Evolutionary conservation across 202 grass and related monocot species (phyloP).

Genomic region (Cymbopogon flexuosus): DNA sequence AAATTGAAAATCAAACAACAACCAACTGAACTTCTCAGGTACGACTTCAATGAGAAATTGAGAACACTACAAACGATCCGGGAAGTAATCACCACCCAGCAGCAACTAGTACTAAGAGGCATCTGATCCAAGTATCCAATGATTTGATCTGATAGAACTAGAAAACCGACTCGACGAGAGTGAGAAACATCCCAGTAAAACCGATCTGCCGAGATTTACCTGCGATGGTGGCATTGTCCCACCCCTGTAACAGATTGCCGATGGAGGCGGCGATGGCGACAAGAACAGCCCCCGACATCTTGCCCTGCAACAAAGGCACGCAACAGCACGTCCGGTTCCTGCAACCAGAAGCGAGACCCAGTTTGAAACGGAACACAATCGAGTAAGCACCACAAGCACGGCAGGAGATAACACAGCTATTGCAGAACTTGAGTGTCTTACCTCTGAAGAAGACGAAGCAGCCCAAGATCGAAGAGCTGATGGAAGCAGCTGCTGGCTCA

Average conservation of each 20-base stretch:
- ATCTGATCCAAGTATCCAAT: not conserved
- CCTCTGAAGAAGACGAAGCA: not conserved
- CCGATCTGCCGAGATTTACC: conserved; percentile 35
- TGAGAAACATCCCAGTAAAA: not conserved
- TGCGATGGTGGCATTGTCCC: conserved; percentile 87
- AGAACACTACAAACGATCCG: not conserved
- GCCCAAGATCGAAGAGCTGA: not conserved
- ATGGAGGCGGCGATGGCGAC: conserved; percentile 71
- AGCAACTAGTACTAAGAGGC: not conserved
- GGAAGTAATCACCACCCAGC: not conserved
- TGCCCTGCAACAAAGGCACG: not conserved
- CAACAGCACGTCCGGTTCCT: not conserved
- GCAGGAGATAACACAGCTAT: not conserved
- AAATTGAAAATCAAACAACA: not conserved
- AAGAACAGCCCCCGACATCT: conserved; percentile 57
- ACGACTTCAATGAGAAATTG: not conserved
- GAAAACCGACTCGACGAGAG: not conserved
- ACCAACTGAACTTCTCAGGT: not conserved
- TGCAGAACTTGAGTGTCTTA: conserved; percentile 12
- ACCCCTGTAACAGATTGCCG: conserved; percentile 76
- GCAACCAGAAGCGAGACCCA: not conserved
- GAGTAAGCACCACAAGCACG: no score
- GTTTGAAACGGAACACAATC: not conserved
- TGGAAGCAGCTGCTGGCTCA: not conserved
- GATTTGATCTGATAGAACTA: not conserved